Evolutionary conservation across 1,139 yeast genomes (phyloP), one percentile per base, ranked within the genome.

Genomic region (Protomyces arabidopsidicola): DNA sequence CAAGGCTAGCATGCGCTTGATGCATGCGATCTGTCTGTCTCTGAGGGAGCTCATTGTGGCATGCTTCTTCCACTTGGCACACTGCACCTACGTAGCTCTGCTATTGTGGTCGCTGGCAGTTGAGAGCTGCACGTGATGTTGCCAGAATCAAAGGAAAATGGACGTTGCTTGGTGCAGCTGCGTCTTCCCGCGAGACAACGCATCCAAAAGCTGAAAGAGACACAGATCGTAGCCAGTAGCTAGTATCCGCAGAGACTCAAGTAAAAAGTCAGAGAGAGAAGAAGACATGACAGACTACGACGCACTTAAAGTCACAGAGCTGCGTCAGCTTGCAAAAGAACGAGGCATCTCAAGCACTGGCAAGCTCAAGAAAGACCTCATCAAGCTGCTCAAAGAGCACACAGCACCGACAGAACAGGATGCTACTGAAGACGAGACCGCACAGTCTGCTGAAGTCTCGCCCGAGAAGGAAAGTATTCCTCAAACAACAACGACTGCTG

Each of bases 1-100:
- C 6, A 58, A 24, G 16, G 56, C 18, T 22, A 58, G 34, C 34
- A 58, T 27, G 45, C 56, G 45, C 53, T 58, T 58, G 62, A 58
- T 58, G 34, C 53, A 51, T 35, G 38, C 48, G n/a, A 58, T 58
- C 52, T 58, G 62, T 16, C 51, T 51, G 20, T 58, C 62, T 38
- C 62, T 36, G 35, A 58, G 53, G n/a, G 62, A 58, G 20, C 51
- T 42, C 48, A 42, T 42, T 18, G 20, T 42, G 48, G 24, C 48
- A 42, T 42, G 6, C 10, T 18, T n/a, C n/a, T n/a, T 39, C 45
- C 45, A n/a, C n/a, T 18, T 39, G n/a, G 45, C 45, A 14, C n/a
- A n/a, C n/a, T n/a, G 14, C 14, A 35, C 2, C 38, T 35, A 1
- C 2, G n/a, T n/a, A n/a, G n/a, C n/a, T n/a, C n/a, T n/a, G n/a